Conservation (phyloP, 495 filamentous ascomycete species). For the Tuber indicum region DNA sequence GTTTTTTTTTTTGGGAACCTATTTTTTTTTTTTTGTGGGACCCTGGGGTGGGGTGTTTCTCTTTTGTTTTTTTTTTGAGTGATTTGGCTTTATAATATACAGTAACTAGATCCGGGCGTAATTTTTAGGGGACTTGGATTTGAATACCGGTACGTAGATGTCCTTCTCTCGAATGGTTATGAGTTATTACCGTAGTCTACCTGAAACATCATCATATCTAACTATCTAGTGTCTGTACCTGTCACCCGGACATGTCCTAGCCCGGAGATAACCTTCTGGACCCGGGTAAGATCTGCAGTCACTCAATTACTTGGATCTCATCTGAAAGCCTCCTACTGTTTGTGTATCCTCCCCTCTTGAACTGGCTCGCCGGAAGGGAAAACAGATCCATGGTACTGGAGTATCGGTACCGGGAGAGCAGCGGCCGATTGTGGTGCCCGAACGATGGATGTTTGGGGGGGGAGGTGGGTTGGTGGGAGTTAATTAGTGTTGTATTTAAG, state of each 20-base stretch:
- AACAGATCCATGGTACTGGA: not conserved
- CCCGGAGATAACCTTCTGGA: not conserved
- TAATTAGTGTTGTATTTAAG: not conserved
- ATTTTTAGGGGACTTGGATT: not conserved
- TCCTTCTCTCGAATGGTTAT: not conserved
- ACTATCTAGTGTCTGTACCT: not conserved
- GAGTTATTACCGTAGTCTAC: not conserved
- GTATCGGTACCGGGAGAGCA: not conserved
- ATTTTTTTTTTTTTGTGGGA: not conserved
- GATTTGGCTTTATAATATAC: not conserved
- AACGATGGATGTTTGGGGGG: not conserved
- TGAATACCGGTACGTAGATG: not conserved
- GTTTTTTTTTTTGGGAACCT: not conserved
- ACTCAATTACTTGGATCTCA: constrained; percentile 6
- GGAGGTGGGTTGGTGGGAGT: not conserved
- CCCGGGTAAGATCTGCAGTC: constrained; percentile 2
- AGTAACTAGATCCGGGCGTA: not conserved
- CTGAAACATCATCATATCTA: not conserved
- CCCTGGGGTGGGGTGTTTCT: not conserved
- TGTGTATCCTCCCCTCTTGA: not conserved
- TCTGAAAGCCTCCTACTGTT: not conserved
- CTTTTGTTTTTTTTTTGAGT: not conserved
- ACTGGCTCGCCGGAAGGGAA: not conserved
- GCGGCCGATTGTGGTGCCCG: not conserved
- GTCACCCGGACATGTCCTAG: not conserved